A percentile compares a stretch with the other conserved stretches of the same genome.
These are phyloP conservation scores for Aegilops sharonensis DNA, from an alignment of 176 grass and related monocot species.

Conservation along the genomic window DNA sequence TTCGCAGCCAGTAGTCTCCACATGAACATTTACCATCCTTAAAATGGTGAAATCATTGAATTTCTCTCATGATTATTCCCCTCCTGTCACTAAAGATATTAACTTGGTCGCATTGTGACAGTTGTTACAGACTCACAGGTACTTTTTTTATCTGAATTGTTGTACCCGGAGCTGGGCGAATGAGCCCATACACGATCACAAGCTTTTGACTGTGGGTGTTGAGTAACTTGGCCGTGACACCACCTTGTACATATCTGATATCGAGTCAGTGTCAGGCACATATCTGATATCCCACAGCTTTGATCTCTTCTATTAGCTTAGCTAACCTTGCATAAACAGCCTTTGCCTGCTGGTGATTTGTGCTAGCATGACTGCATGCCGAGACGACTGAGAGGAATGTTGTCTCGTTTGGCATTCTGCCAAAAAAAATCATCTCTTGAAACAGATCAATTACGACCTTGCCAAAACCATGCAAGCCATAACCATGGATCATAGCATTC, in stretches of 20 bases:
- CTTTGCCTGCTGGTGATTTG: neutral
- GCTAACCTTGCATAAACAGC: no score
- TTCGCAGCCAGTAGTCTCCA: conserved; percentile 78
- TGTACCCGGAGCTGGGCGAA: conserved; percentile 21
- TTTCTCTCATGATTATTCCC: conserved; percentile 74
- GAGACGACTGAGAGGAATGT: conserved; percentile 50
- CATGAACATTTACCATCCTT: conserved; percentile 65
- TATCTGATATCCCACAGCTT: neutral
- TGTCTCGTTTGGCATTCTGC: conserved; percentile 35
- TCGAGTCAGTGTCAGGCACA: conserved; percentile 4
- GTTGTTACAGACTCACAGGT: conserved; percentile 49
- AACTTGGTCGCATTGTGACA: conserved; percentile 80
- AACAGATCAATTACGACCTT: conserved; percentile 46
- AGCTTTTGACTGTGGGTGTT: conserved; percentile 72
- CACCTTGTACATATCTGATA: no score
- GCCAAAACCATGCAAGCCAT: conserved; percentile 54
- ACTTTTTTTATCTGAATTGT: conserved; percentile 73
- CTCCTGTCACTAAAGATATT: conserved; percentile 55
- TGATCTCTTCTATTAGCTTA: no score
- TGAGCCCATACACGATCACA: conserved; percentile 58
- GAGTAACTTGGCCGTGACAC: no score
- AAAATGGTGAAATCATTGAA: conserved; percentile 82
- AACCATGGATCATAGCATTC: conserved; percentile 66
- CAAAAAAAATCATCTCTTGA: conserved; percentile 45
- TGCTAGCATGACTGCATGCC: conserved; percentile 53